Evolutionary conservation across 495 filamentous ascomycete genomes (phyloP), one percentile per base, ranked within the genome.

Genomic region (Talaromyces thailandensis): DNA sequence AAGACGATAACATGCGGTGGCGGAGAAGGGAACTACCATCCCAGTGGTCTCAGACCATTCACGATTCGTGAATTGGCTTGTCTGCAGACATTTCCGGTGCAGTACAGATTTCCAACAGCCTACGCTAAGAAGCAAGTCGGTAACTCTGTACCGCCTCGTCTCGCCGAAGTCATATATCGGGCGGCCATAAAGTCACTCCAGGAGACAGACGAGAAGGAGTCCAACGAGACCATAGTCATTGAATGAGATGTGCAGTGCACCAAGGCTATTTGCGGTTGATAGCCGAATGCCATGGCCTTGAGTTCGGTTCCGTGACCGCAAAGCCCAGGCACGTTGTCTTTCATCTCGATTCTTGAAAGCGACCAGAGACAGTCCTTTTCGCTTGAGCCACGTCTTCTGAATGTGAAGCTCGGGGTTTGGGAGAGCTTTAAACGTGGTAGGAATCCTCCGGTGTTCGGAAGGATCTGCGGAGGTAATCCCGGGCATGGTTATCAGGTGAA

Each of bases 81-180:
- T 11, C 67, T 97, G 2, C 89, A 94, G 62, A 85, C 84, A 0
- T 97, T 96, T 57, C 91, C 92, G 0, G 12, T 75, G 0, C 71
- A 75, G 2, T 88, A 91, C 72, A 69, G 74, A 2, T 96, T 96
- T 64, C 66, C 72, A 0, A 50, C 60, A 0, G 61, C 50, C 0
- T 65, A 68, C 2, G 74, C 85, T 2, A 84, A 82, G 62, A 87
- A 79, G 65, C 90, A 94, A 68, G 90, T 96, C 64, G 93, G 93
- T 0, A 97, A 98, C 69, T 91, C 92, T 0, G 91, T 95, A 6
- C 90, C 92, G 0, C 86, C 93, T 0, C 63, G 71, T 6, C 72
- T 91, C 0, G 87, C 86, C 0, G 73, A 80, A 45, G 76, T 79
- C 0, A 61, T 95, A 0, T 88, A 86, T 65, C 64, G 72, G 26